A percentile compares a stretch with the other conserved stretches of the same genome.
Evolutionary conservation across 257 asterid genomes (phyloP).

Genomic region (Verbena officinalis): DNA sequence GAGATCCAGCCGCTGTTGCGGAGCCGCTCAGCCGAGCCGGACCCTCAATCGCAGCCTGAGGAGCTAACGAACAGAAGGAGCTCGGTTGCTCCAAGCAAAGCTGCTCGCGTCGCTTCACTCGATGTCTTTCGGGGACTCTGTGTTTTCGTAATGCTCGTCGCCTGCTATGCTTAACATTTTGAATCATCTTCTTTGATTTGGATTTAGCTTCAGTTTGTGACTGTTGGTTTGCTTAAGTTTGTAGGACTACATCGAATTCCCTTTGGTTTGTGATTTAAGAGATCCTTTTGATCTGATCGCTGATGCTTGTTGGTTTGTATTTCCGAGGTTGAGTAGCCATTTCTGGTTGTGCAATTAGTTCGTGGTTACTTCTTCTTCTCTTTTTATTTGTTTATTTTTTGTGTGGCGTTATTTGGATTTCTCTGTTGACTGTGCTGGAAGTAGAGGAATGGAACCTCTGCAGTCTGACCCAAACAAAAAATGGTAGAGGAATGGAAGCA

Average conservation of each 20-base stretch:
- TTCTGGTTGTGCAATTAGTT: too few relatives aligned
- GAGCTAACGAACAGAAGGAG: conserved; percentile 22
- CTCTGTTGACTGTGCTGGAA: too few relatives aligned
- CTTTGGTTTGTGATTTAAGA: background rate
- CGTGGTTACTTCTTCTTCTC: too few relatives aligned
- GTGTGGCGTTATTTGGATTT: too few relatives aligned
- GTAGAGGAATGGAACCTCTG: too few relatives aligned
- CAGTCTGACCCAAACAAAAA: too few relatives aligned
- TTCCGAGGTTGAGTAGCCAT: conserved; percentile 10
- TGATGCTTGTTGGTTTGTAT: background rate
- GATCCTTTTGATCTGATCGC: background rate
- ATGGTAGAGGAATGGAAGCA: conserved; percentile 4
- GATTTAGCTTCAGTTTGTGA: too few relatives aligned
- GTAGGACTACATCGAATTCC: background rate
- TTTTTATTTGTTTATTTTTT: background rate
- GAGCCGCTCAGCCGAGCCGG: conserved; percentile 29
- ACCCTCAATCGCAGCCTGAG: conserved; percentile 24
- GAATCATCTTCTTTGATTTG: too few relatives aligned
- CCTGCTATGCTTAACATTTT: background rate
- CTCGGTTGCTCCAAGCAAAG: conserved; percentile 27
- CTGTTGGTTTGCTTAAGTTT: background rate
- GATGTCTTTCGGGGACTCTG: conserved; percentile 80
- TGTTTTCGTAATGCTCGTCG: conserved; percentile 51
- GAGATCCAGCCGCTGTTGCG: conserved; percentile 55
- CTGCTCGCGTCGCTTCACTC: conserved; percentile 66